Conservation (phyloP, 2,329 filamentous ascomycete species). For the Stromatinia cepivora region DNA sequence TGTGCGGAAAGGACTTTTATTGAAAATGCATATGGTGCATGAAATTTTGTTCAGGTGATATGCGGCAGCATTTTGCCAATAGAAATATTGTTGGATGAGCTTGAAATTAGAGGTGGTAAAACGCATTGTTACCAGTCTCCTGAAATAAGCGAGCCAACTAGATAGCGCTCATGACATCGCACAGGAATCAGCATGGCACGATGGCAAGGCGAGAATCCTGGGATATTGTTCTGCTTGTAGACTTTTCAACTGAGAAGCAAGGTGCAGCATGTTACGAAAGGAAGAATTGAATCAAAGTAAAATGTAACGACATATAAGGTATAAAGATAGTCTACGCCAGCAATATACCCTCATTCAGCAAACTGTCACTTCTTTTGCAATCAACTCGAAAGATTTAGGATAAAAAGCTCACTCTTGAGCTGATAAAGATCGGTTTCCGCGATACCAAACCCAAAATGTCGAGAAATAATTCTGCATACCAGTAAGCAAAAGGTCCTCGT, state of each 20-base stretch:
- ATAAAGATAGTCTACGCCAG: background rate
- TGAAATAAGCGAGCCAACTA: conserved; percentile 7
- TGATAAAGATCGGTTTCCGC: background rate
- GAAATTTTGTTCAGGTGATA: too few relatives aligned
- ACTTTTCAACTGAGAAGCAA: background rate
- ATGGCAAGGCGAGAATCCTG: background rate
- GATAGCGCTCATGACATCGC: background rate
- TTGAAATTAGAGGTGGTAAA: background rate
- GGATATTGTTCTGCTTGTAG: background rate
- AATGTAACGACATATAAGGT: background rate
- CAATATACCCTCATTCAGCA: background rate
- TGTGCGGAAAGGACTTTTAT: background rate
- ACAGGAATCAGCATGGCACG: background rate
- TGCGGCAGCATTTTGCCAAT: background rate
- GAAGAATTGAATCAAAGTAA: background rate
- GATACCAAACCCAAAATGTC: background rate
- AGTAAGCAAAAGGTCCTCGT: background rate
- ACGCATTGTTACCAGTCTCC: background rate
- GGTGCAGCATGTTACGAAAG: background rate
- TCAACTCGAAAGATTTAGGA: too few relatives aligned
- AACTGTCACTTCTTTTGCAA: background rate
- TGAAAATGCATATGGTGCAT: background rate
- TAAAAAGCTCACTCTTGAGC: background rate
- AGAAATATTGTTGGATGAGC: background rate
- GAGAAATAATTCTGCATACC: background rate